A percentile compares a stretch with the other conserved stretches of the same genome.
Conservation (phyloP, 805 yeast species). For the Tetrapisispora namnaoensis region DNA sequence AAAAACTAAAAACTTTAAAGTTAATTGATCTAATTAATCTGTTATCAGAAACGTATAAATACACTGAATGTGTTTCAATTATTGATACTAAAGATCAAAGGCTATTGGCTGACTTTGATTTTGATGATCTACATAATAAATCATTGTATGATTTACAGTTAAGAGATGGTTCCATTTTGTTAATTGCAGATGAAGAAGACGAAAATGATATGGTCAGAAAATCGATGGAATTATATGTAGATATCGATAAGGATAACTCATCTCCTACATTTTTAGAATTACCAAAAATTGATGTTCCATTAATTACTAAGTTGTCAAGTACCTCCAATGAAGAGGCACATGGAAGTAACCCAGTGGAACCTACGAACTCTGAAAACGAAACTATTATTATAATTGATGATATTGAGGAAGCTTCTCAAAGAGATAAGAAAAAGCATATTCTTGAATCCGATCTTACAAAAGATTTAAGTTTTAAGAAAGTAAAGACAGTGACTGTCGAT, state of each 20-base stretch:
- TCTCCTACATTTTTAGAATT: slow-evolving; percentile 13
- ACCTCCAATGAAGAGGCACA: not conserved
- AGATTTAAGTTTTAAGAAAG: not conserved
- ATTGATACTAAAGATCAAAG: slow-evolving; percentile 33
- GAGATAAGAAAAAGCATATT: not conserved
- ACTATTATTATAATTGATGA: slow-evolving; percentile 1
- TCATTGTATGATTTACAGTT: slow-evolving; percentile 46
- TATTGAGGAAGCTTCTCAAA: slow-evolving; percentile 25
- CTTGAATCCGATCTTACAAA: not conserved
- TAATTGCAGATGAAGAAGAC: slow-evolving; percentile 66
- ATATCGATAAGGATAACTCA: slow-evolving; percentile 9
- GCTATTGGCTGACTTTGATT: slow-evolving; percentile 75
- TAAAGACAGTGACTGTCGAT: not conserved
- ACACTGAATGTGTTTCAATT: slow-evolving; percentile 31
- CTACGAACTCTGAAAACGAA: not conserved
- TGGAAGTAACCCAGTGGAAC: not conserved
- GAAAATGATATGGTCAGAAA: slow-evolving; percentile 30
- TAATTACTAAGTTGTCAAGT: slow-evolving; percentile 4
- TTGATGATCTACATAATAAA: slow-evolving; percentile 60
- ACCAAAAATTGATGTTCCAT: slow-evolving; percentile 30
- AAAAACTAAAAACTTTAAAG: slow-evolving; percentile 25
- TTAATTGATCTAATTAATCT: slow-evolving; percentile 44
- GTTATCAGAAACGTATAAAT: slow-evolving; percentile 42
- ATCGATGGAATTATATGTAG: slow-evolving; percentile 51
- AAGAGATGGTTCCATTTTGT: slow-evolving; percentile 48